Base-by-base conservation (phyloP, 495 filamentous ascomycete genomes). In the Sphaerosporella brunnea region DNA sequence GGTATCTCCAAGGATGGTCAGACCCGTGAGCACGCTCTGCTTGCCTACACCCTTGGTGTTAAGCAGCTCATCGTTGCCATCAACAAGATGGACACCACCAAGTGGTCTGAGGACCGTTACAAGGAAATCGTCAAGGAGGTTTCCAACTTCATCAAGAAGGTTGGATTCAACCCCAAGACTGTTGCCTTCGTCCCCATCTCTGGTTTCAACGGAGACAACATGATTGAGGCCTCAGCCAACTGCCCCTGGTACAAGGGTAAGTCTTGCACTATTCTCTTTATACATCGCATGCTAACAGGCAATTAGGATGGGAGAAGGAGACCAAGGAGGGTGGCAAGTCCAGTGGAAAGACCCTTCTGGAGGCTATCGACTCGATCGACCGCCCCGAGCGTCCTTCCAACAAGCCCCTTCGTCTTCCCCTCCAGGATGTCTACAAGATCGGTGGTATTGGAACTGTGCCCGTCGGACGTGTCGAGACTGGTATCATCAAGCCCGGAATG, bases 1-100 rank as follows among this genome's bases (percentile, higher is more conserved):
- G 90, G 90, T 96, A 97, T 97, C 81, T 97, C 90, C 79, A 97
- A 97, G 83, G 90, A 97, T 83, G 90, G 90, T 71, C 90, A 97
- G 82, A 97, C 90, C 62, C 90, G 90, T 82, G 90, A 97, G 82
- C 90, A 97, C 81, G 90, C 90, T 74, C 80, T 97, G 65, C 88
- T 97, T 67, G 90, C 90, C 68, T 97, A 92, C 82, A 97, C 90
- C 70, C 84, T 97, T 50, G 90, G 90, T 84, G 90, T 97, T 64
- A 86, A 80, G 78, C 90, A 97, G 77, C 84, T 97, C 77, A 96
- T 97, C 68, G 92, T 96, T 64, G 90, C 92, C 68, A 88, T 95
- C 74, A 97, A 97, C 83, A 97, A 97, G 83, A 97, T 97, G 90
- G 90, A 97, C 79, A 96, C 88, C 67, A 79, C 82, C 75, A 84